Percentiles rank a stretch among this genome's conserved stretches.
Conservation (phyloP, 2,329 filamentous ascomycete species). For the Cryphonectria radicalis region DNA sequence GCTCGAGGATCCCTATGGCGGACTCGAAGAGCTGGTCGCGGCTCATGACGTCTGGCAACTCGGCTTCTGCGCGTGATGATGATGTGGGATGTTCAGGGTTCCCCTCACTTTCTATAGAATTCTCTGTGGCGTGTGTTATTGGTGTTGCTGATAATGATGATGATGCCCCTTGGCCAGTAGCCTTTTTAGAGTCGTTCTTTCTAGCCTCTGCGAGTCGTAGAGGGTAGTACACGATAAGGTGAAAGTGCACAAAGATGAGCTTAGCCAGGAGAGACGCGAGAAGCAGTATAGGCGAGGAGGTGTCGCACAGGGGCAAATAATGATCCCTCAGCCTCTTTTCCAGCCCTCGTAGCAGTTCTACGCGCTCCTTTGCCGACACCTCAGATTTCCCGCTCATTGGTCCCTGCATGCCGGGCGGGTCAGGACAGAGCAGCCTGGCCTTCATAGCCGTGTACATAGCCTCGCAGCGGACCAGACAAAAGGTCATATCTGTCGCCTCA, state of each 20-base stretch:
- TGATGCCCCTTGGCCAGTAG: not conserved
- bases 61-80: not conserved
- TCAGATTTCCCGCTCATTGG: not conserved
- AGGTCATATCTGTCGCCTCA: slow-evolving; percentile 56
- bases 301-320: slow-evolving; percentile 17
- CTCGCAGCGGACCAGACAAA: slow-evolving; percentile 43
- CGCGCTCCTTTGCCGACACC: not conserved
- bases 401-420: not conserved
- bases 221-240: slow-evolving; percentile 22
- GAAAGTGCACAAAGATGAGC: slow-evolving; percentile 22
- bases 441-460: slow-evolving; percentile 36
- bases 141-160: not conserved
- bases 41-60: slow-evolving; percentile 32
- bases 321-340: slow-evolving; percentile 5
- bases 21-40: slow-evolving; percentile 73
- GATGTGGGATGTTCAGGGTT: not conserved
- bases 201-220: not conserved
- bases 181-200: not conserved
- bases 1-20: slow-evolving; percentile 74
- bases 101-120: not conserved
- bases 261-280: slow-evolving; percentile 10
- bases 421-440: slow-evolving; percentile 17
- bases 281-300: slow-evolving; percentile 10
- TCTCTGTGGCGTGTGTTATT: not conserved
- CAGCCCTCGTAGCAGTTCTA: slow-evolving; percentile 12